phyloP scores from a whole-genome alignment of 495 filamentous ascomycete genomes.

The Aspergillus panamensis region DNA sequence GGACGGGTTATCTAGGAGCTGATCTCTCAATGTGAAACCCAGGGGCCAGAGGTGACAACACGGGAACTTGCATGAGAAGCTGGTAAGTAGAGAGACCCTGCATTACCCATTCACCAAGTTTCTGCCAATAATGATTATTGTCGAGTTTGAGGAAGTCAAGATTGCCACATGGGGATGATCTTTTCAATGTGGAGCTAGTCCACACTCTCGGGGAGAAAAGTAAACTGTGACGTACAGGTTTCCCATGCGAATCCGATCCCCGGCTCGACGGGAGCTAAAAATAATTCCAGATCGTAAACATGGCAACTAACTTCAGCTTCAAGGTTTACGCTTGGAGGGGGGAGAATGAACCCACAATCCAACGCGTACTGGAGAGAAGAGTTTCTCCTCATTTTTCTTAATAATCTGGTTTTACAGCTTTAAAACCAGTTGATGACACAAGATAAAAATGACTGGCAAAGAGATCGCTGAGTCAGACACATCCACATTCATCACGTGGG shows the following conservation, averaged over 20 bases:
- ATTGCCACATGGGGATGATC: conserved; percentile 15
- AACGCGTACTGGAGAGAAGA: neutral
- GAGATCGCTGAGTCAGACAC: conserved; percentile 17
- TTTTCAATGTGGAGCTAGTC: conserved; percentile 11
- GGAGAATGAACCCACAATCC: too few species aligned
- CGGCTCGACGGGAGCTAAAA: neutral
- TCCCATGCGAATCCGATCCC: neutral
- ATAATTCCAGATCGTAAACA: neutral
- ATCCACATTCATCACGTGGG: conserved; percentile 20
- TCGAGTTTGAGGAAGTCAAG: neutral
- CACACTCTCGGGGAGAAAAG: neutral
- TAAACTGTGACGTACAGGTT: neutral
- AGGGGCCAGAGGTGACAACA: neutral
- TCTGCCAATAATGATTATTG: neutral
- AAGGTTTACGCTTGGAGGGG: too few species aligned
- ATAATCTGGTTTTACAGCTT: neutral
- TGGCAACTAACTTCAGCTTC: too few species aligned
- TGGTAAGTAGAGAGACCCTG: neutral
- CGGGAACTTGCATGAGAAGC: neutral
- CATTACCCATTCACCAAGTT: too few species aligned
- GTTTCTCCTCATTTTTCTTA: neutral
- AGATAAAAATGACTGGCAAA: neutral
- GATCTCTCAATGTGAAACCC: too few species aligned
- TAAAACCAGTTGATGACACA: neutral
- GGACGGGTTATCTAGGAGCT: neutral